Base-by-base conservation (phyloP, 1,284 basidiomycete genomes). In the Bjerkandera adusta region DNA sequence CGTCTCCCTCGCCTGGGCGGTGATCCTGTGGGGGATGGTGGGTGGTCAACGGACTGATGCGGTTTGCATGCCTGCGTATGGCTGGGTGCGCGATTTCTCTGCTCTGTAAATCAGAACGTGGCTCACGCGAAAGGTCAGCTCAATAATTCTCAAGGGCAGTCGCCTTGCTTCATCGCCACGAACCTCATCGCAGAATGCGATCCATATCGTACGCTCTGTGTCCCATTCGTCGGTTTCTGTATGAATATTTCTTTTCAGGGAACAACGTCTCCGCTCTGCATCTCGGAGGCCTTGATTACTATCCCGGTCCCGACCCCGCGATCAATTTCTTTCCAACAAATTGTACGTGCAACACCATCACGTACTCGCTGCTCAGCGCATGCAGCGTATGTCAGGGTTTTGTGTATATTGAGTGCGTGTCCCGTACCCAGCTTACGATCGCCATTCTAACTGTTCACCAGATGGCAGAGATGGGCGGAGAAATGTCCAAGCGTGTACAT, bases 261-360 rank as follows among this genome's bases (percentile, higher is more conserved):
- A 16, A 20, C 3, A 13, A 20, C 16, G 40, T 43, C 3, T 11
- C 18, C 13, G 37, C 25, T 10, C 37, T 39, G n/a, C n/a, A n/a
- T n/a, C 18, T 37, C 25, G 21, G 11, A 22, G 37, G 36, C 2
- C 3, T 34, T 15, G 25, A 3, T 32, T 11, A 18, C 6, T 13
- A 45, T 20, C 35, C 32, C 26, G 45, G 46, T 29, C 12, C 38
- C 15, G 32, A 43, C 3, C 48, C 48, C 11, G 32, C 25, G 4
- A n/a, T 33, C 5, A 22, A 20, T 13, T 22, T 16, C 15, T 33
- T 45, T 21, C 11, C 38, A 6, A 38, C 30, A 12, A 45, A 11
- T 20, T 53, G 51, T 33, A 37, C 21, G 16, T 53, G 51, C 25
- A 50, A 43, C 24, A 48, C 51, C 7, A 48, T 53, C 3, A 11